phyloP scores from a whole-genome alignment of 2,329 filamentous ascomycete genomes.

The Aspergillus persii region DNA sequence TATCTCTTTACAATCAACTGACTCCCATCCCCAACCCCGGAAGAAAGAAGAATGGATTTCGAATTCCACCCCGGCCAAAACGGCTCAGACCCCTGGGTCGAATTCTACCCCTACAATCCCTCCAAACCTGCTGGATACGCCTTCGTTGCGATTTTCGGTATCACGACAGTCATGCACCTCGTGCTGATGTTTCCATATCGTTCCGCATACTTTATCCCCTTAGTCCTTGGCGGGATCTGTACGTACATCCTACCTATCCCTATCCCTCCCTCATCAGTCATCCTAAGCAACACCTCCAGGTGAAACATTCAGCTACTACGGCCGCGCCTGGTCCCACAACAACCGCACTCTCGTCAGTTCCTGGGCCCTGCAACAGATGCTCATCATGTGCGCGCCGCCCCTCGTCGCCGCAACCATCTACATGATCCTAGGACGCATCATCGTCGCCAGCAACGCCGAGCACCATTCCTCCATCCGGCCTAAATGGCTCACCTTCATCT shows the following conservation, averaged over 20 bases:
- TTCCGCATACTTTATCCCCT: slow-evolving; percentile 38
- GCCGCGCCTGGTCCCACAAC: slow-evolving; percentile 34
- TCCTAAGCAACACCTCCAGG: slow-evolving; percentile 16
- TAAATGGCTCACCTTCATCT: slow-evolving; percentile 37
- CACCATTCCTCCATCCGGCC: slow-evolving; percentile 31
- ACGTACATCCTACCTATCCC: slow-evolving; percentile 1
- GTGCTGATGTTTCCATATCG: slow-evolving; percentile 30
- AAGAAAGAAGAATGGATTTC: slow-evolving; percentile 27
- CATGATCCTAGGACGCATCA: slow-evolving; percentile 32
- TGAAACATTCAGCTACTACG: slow-evolving; percentile 38
- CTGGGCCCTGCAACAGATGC: slow-evolving; percentile 39
- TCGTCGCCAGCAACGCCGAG: slow-evolving; percentile 34
- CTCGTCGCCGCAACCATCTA: slow-evolving; percentile 25
- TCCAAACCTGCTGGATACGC: slow-evolving; percentile 33
- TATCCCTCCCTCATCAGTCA: not conserved
- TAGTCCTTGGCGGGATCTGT: slow-evolving; percentile 39
- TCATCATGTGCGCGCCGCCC: not conserved
- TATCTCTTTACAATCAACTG: not conserved
- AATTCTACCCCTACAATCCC: slow-evolving; percentile 39
- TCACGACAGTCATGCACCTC: slow-evolving; percentile 30
- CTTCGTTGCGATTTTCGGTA: slow-evolving; percentile 36
- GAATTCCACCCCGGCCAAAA: slow-evolving; percentile 31
- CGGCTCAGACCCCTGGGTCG: slow-evolving; percentile 30
- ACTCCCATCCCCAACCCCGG: not conserved
- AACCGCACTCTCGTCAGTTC: slow-evolving; percentile 22